Conservation (phyloP, 2,329 filamentous ascomycete genomes). For the Orbilia brochopaga region DNA sequence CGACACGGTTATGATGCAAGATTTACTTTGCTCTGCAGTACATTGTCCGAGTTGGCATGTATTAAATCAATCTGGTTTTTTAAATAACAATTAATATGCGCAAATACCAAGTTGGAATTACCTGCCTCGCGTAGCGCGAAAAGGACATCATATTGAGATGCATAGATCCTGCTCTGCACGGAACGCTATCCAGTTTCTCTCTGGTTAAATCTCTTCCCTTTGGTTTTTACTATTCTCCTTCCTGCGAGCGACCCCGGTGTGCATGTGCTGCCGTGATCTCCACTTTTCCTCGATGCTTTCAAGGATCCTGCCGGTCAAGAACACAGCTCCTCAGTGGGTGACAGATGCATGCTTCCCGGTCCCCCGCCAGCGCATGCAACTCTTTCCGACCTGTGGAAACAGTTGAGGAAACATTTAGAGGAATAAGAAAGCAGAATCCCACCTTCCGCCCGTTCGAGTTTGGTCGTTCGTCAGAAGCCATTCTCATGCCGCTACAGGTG, state of each 20-base stretch:
- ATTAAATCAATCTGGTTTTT: conserved; percentile 6
- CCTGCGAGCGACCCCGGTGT: conserved; percentile 3
- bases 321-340: conserved; percentile 39
- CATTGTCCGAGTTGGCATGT: not conserved
- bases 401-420: conserved; percentile 51
- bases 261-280: conserved; percentile 29
- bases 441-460: conserved; percentile 35
- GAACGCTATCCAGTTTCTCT: conserved; percentile 19
- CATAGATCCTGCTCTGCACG: conserved; percentile 30
- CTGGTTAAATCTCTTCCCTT: not conserved
- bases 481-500: conserved; percentile 47
- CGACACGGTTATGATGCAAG: not conserved
- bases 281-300: conserved; percentile 41
- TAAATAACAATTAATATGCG: not conserved
- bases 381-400: conserved; percentile 43
- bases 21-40: not conserved
- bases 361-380: conserved; percentile 49
- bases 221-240: not conserved
- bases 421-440: conserved; percentile 42
- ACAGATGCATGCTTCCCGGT: conserved; percentile 50
- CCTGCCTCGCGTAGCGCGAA: conserved; percentile 5
- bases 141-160: conserved; percentile 9
- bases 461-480: conserved; percentile 38
- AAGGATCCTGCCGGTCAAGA: conserved; percentile 38
- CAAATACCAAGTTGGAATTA: not conserved